Conservation (phyloP, 2,329 filamentous ascomycete species). For the Malbranchea zuffiana region DNA sequence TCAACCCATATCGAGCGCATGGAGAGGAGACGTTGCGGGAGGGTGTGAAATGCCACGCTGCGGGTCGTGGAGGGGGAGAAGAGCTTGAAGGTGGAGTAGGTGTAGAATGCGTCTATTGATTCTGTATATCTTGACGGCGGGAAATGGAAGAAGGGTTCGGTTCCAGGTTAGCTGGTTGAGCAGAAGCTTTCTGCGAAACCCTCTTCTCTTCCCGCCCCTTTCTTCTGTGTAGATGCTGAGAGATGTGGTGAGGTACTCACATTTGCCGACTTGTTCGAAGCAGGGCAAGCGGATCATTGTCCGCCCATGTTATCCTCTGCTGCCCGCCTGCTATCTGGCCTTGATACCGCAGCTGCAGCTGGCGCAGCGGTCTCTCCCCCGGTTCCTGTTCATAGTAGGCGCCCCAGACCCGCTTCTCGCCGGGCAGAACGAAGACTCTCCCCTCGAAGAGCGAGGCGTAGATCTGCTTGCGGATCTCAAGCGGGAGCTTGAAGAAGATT, state of each 20-base stretch:
- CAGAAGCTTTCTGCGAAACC: too few relatives aligned
- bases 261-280: conserved; percentile 8
- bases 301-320: conserved; percentile 6
- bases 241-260: too few relatives aligned
- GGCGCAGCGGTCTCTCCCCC: too few relatives aligned
- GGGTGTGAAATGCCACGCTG: conserved; percentile 1
- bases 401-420: too few relatives aligned
- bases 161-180: not conserved
- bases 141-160: not conserved
- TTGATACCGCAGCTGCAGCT: too few relatives aligned
- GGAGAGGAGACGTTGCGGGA: conserved; percentile 5
- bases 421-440: too few relatives aligned
- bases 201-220: too few relatives aligned
- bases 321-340: too few relatives aligned
- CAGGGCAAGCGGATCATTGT: conserved; percentile 5
- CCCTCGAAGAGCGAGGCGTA: conserved; percentile 7
- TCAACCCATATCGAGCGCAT: conserved; percentile 11
- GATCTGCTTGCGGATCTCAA: conserved; percentile 7
- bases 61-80: conserved; percentile 2
- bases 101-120: conserved; percentile 9
- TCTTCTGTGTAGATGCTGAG: too few relatives aligned
- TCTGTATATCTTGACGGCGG: conserved; percentile 6
- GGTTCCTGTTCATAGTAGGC: too few relatives aligned
- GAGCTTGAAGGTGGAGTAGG: conserved; percentile 7
- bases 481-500: conserved; percentile 8